These are phyloP conservation scores for Auriscalpium microsporum DNA, from an alignment of 768 basidiomycete species.

Conservation along the genomic window DNA sequence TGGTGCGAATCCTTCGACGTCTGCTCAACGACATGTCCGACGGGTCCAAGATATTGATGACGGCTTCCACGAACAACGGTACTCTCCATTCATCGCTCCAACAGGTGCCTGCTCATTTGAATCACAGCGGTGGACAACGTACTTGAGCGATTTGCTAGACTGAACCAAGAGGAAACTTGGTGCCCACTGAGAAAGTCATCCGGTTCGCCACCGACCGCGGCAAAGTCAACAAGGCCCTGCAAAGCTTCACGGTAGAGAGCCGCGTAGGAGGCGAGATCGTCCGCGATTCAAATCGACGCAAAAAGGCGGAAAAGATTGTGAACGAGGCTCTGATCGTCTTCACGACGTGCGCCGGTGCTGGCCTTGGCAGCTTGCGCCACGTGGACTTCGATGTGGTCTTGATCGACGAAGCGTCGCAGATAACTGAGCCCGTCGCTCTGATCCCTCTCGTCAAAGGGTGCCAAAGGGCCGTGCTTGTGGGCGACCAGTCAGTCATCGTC, in stretches of 20 bases:
- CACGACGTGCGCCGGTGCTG: conserved; percentile 60
- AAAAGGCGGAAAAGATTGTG: conserved; percentile 51
- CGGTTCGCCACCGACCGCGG: conserved; percentile 61
- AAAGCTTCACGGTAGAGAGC: conserved; percentile 55
- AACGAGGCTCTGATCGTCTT: conserved; percentile 50
- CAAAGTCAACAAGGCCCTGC: conserved; percentile 49
- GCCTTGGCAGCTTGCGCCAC: conserved; percentile 48
- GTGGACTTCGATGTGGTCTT: conserved; percentile 50
- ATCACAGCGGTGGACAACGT: conserved; percentile 62
- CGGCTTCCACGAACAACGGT: conserved; percentile 67
- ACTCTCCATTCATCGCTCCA: not conserved
- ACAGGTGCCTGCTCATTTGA: not conserved
- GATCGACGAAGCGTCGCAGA: conserved; percentile 66
- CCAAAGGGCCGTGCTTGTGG: conserved; percentile 49
- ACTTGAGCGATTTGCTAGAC: conserved; percentile 47
- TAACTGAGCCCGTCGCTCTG: conserved; percentile 56
- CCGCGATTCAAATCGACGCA: conserved; percentile 47
- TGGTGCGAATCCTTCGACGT: conserved; percentile 48
- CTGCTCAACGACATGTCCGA: conserved; percentile 25
- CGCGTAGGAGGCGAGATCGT: conserved; percentile 56
- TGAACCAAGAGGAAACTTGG: conserved; percentile 37
- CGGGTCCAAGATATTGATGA: conserved; percentile 51
- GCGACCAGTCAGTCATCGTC: conserved; percentile 50
- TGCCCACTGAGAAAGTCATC: conserved; percentile 49
- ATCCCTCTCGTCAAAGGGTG: conserved; percentile 64